Evolutionary conservation across 139 green algal species (phyloP), one percentile per base, ranked within the genome.

Genomic region (Chlorella sp.): DNA sequence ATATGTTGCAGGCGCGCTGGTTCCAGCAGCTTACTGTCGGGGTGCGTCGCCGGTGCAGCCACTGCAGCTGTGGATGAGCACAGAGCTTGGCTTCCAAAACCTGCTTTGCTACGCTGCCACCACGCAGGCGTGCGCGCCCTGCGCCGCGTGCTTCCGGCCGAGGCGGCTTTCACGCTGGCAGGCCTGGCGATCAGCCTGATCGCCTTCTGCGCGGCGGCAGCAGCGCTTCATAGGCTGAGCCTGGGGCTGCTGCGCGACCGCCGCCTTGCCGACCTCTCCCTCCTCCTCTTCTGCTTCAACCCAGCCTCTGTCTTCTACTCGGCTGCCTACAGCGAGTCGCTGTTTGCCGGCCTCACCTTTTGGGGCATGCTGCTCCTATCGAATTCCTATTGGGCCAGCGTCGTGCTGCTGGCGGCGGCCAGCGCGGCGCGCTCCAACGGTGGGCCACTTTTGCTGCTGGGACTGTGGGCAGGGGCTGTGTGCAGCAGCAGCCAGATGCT

Each of bases 231-330:
- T 69, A 55, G 80, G 27, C 45, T 87, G 29, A 67, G 41, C n/a
- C 27, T 29, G 5, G 51, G 36, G 3, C 23, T 83, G 12, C 46
- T 83, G 33, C 36, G 19, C 12, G 29, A 25, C 25, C 29, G 40
- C 63, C 36, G 42, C 5, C 45, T 92, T 5, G 83, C 89, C 21
- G 67, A 69, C 2, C 29, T 80, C 1, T 83, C 94, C 17, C 71
- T 83, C 31, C 67, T 97, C 23, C 56, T 97, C 23, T 96, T 93
- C 77, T 83, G 86, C 46, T 65, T 91, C 33, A 93, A 89, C 59
- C 93, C 95, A 31, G 91, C 94, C 14, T 90, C 86, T 8, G 84
- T 94, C 1, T 97, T 97, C 87, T 87, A 93, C 58, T 88, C 89
- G 5, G 88, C 84, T 6, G 67, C 82, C 21, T 98, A 98, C 85